These are phyloP conservation scores for Capsicum baccatum DNA, from an alignment of 257 asterid species.

Conservation along the genomic window DNA sequence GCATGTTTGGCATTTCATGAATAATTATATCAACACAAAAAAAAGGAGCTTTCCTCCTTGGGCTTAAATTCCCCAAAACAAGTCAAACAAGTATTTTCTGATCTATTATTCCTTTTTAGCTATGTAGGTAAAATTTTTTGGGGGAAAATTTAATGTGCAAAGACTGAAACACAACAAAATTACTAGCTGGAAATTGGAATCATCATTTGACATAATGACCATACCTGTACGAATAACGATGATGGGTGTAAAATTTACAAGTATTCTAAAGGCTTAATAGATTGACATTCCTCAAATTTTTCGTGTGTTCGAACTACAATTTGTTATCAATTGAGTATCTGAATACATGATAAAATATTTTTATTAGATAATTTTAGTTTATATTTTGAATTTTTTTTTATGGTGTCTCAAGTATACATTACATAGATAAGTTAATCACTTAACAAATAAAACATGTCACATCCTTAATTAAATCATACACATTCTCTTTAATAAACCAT, in stretches of 20 bases:
- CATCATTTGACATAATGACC: conserved; percentile 15
- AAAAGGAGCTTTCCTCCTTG: not conserved
- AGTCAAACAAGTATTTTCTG: not conserved
- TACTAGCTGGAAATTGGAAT: not conserved
- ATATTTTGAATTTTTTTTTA: too few species aligned
- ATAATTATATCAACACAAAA: not conserved
- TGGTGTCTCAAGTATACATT: too few species aligned
- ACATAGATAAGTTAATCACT: too few species aligned
- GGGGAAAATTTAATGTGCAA: conserved; percentile 8
- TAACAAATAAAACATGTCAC: too few species aligned
- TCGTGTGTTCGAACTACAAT: too few species aligned
- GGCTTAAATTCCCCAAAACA: conserved; percentile 8
- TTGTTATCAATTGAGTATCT: too few species aligned
- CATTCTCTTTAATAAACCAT: too few species aligned
- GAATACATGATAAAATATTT: too few species aligned
- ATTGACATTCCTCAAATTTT: too few species aligned
- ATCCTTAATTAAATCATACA: too few species aligned
- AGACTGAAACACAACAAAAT: conserved; percentile 16
- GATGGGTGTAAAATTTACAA: not conserved
- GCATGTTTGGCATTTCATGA: conserved; percentile 32
- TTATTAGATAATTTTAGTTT: too few species aligned
- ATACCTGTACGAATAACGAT: not conserved
- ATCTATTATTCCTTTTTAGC: not conserved
- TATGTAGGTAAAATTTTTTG: not conserved
- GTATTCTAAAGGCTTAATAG: not conserved